Conservation (phyloP, 1,139 yeast species). For the Blastobotrys capitulatus region DNA sequence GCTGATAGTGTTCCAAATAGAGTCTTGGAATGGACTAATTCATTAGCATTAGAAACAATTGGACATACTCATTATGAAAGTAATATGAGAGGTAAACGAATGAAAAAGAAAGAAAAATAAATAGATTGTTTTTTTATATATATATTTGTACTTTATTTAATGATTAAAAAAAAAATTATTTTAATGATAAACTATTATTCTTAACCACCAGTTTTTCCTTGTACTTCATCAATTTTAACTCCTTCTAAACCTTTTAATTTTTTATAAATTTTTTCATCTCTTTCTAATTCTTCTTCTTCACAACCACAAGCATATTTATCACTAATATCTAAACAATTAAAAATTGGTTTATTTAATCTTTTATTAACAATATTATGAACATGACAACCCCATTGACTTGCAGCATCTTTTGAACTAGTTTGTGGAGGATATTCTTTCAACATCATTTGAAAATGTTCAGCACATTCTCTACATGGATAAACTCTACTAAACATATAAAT, state of each 20-base stretch:
- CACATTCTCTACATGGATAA: constrained; percentile 64
- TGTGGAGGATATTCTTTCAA: constrained; percentile 80
- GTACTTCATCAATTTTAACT: constrained; percentile 11
- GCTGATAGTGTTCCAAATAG: constrained; percentile 18
- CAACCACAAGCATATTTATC: constrained; percentile 97
- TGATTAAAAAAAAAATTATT: neutral
- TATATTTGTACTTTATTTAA: neutral
- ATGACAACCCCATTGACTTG: constrained; percentile 95
- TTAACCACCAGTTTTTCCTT: constrained; percentile 13
- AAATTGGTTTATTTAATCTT: constrained; percentile 59
- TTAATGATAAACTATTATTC: too few relatives aligned
- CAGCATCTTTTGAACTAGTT: constrained; percentile 64
- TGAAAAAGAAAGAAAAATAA: constrained; percentile 5
- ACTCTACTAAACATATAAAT: constrained; percentile 37
- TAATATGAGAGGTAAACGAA: constrained; percentile 14
- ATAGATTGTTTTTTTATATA: neutral
- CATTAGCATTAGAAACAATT: constrained; percentile 22
- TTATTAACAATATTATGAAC: constrained; percentile 86
- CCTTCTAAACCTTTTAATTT: constrained; percentile 7
- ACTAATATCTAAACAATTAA: constrained; percentile 77
- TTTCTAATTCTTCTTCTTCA: constrained; percentile 52
- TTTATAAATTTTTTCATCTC: constrained; percentile 14
- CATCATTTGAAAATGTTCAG: constrained; percentile 75
- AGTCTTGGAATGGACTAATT: constrained; percentile 28
- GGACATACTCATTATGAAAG: constrained; percentile 29